These are phyloP conservation scores for Meredithiella fracta DNA, from an alignment of 2,329 filamentous ascomycete species.

Conservation along the genomic window DNA sequence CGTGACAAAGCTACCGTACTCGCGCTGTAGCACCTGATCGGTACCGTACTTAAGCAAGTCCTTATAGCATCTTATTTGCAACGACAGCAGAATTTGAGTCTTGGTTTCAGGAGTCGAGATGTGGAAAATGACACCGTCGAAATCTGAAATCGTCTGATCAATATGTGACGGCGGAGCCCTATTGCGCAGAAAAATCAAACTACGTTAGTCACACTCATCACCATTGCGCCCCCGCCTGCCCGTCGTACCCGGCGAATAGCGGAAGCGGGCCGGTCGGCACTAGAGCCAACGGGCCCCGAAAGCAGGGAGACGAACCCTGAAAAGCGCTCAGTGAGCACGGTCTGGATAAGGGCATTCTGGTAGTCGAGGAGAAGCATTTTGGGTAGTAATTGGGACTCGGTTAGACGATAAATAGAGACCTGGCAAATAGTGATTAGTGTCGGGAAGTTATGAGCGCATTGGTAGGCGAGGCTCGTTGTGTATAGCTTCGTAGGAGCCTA, in stretches of 20 bases:
- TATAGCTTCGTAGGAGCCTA: conserved; percentile 7
- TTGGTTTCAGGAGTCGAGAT: conserved; percentile 92
- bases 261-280: too few species aligned
- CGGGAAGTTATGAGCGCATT: background rate
- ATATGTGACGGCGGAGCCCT: conserved; percentile 65
- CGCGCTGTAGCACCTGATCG: conserved; percentile 74
- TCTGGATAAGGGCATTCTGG: conserved; percentile 95
- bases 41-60: conserved; percentile 91
- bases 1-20: conserved; percentile 87
- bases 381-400: conserved; percentile 15
- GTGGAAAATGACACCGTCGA: conserved; percentile 97
- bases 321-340: conserved; percentile 87
- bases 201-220: background rate
- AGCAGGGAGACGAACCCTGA: conserved; percentile 41
- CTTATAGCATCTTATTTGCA: conserved; percentile 85
- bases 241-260: too few species aligned
- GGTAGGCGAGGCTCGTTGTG: conserved; percentile 7
- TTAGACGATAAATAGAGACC: background rate
- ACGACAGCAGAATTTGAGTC: conserved; percentile 84
- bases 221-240: too few species aligned
- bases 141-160: conserved; percentile 97
- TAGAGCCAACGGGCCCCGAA: background rate
- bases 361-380: conserved; percentile 92
- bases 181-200: conserved; percentile 15
- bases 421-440: background rate